Evolutionary conservation across 1,284 basidiomycete genomes (phyloP).

Genomic region (Phellinidium pouzarii): DNA sequence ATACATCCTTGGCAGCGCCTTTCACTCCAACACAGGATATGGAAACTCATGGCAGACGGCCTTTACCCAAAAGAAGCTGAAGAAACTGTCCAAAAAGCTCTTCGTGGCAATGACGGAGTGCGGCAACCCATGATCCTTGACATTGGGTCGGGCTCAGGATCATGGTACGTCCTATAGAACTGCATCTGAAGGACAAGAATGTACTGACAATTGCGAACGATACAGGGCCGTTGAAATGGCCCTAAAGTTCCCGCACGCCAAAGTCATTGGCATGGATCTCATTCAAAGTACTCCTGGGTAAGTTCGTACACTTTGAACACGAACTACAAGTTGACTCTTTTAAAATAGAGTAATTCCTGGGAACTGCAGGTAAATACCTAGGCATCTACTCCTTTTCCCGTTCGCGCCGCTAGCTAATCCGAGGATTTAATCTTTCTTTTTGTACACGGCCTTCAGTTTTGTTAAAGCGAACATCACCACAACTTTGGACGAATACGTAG

Average conservation of each 20-base stretch:
- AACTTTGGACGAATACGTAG: slow-evolving; percentile 5
- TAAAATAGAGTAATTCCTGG: slow-evolving; percentile 1
- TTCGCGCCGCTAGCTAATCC: not conserved
- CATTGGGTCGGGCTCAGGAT: slow-evolving; percentile 17
- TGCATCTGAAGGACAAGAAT: not conserved
- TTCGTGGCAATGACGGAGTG: not conserved
- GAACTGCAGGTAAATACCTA: slow-evolving; percentile 13
- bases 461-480: slow-evolving; percentile 8
- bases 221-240: slow-evolving; percentile 18
- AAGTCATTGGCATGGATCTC: slow-evolving; percentile 17
- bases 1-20: slow-evolving; percentile 7
- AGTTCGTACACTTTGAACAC: not conserved
- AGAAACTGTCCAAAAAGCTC: not conserved
- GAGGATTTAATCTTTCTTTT: no score
- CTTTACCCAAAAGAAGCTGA: slow-evolving; percentile 16
- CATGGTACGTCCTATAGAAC: slow-evolving; percentile 5
- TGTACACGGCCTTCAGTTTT: slow-evolving; percentile 2
- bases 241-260: slow-evolving; percentile 15
- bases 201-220: not conserved
- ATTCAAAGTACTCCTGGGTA: slow-evolving; percentile 15
- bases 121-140: slow-evolving; percentile 14
- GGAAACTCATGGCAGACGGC: slow-evolving; percentile 15
- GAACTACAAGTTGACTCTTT: no score
- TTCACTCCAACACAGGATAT: slow-evolving; percentile 17
- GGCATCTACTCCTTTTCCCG: not conserved